These are phyloP conservation scores for Stachybotrys echinatus DNA, from an alignment of 2,329 filamentous ascomycete species.

Conservation along the genomic window DNA sequence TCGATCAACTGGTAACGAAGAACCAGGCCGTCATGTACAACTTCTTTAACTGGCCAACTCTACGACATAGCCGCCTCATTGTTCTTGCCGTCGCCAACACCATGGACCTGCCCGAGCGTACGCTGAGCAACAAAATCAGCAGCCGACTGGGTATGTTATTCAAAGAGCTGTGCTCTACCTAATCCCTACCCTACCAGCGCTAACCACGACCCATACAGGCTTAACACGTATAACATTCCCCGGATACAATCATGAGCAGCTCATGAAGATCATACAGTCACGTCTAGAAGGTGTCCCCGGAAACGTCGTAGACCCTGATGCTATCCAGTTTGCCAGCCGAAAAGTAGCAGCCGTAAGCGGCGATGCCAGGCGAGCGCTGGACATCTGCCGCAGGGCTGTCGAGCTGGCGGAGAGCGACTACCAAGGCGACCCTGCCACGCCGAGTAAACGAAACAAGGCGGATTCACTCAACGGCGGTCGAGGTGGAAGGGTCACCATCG, in stretches of 20 bases:
- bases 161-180: not conserved
- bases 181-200: not conserved
- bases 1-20: conserved; percentile 95
- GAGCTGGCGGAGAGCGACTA: conserved; percentile 82
- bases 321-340: conserved; percentile 90
- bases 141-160: conserved; percentile 61
- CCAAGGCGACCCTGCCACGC: conserved; percentile 48
- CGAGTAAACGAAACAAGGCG: conserved; percentile 46
- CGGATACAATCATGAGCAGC: conserved; percentile 92
- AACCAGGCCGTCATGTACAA: conserved; percentile 99
- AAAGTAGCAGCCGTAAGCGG: conserved; percentile 97
- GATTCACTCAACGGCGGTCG: conserved; percentile 18
- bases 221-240: conserved; percentile 95
- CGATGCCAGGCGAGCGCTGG: conserved; percentile 84
- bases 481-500: conserved; percentile 72
- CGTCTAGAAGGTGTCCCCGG: conserved; percentile 83
- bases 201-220: conserved; percentile 31
- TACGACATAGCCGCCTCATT: conserved; percentile 87
- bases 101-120: conserved; percentile 95
- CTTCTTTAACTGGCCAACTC: conserved; percentile 98
- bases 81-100: conserved; percentile 97
- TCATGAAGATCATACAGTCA: conserved; percentile 97
- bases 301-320: conserved; percentile 86
- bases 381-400: conserved; percentile 92
- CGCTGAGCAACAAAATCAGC: conserved; percentile 96